Percentiles rank a stretch among this genome's conserved stretches.
Conservation (phyloP, 345 rosid species). For the Reutealis trisperma region DNA sequence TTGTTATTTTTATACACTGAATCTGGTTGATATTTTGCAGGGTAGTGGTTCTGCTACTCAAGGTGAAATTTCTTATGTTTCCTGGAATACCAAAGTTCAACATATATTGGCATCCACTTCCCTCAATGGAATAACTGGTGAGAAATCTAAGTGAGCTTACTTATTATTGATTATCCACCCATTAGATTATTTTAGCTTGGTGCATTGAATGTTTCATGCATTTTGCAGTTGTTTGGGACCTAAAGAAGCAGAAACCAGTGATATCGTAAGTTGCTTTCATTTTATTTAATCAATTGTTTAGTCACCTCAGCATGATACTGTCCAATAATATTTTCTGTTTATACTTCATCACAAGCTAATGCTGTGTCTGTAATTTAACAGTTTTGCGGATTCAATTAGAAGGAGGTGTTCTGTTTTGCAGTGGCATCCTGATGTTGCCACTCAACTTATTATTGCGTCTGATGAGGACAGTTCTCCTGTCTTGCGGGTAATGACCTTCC, state of each 20-base stretch:
- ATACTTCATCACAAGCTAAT: conserved; percentile 16
- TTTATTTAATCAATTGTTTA: neutral
- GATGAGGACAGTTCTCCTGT: conserved; percentile 89
- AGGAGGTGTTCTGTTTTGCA: conserved; percentile 97
- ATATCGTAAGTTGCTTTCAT: conserved; percentile 62
- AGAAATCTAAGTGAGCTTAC: conserved; percentile 27
- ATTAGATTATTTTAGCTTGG: conserved; percentile 10
- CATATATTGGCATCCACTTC: conserved; percentile 96
- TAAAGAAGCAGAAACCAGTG: conserved; percentile 93
- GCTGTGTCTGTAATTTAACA: conserved; percentile 38
- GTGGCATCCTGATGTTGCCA: conserved; percentile 98
- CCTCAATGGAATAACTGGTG: conserved; percentile 91
- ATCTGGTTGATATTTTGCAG: conserved; percentile 45
- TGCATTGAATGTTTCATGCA: conserved; percentile 13
- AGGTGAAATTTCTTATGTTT: conserved; percentile 92
- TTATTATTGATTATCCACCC: neutral
- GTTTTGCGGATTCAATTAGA: conserved; percentile 87
- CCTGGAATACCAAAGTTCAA: conserved; percentile 95
- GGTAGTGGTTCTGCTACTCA: conserved; percentile 91
- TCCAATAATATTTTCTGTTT: neutral
- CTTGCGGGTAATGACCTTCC: conserved; percentile 57
- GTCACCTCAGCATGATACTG: neutral
- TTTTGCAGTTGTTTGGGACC: conserved; percentile 89
- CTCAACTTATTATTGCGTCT: conserved; percentile 97
- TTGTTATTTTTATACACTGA: neutral